These are phyloP conservation scores for Sindora glabra DNA, from an alignment of 306 rosid genomes.

Conservation along the genomic window DNA sequence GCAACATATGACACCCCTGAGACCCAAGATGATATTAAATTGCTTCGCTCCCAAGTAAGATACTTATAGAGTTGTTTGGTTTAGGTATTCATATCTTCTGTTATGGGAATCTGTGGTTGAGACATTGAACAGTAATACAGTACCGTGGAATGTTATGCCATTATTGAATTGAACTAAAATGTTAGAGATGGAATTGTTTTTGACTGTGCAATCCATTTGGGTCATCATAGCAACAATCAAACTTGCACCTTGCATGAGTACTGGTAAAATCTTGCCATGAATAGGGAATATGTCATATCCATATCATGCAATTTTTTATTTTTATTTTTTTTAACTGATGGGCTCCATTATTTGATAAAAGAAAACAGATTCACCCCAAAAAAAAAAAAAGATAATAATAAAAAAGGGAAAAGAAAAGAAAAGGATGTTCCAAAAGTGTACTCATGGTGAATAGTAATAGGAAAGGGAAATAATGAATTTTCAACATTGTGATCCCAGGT, in stretches of 20 bases:
- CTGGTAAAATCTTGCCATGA: too few species aligned
- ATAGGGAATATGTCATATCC: neutral
- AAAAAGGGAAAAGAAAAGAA: too few species aligned
- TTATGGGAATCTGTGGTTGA: neutral
- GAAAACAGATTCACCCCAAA: too few species aligned
- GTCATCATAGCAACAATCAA: too few species aligned
- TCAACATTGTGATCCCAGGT: slow-evolving; percentile 39
- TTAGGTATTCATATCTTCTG: slow-evolving; percentile 8
- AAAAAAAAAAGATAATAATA: too few species aligned
- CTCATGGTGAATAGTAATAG: slow-evolving; percentile 1
- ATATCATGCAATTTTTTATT: neutral
- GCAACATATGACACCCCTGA: slow-evolving; percentile 64
- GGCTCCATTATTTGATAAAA: too few species aligned
- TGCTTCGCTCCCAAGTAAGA: slow-evolving; percentile 72
- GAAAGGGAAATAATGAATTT: too few species aligned
- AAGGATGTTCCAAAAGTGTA: too few species aligned
- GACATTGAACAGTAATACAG: neutral
- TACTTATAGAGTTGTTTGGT: slow-evolving; percentile 4
- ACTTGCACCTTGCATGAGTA: too few species aligned
- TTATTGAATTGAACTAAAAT: neutral
- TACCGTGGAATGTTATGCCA: slow-evolving; percentile 7
- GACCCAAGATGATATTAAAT: slow-evolving; percentile 67
- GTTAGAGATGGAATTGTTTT: neutral
- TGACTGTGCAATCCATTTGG: neutral
- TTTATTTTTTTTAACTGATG: too few species aligned